These are phyloP conservation scores for Fusarium sp. DNA, from an alignment of 2,329 filamentous ascomycete genomes.

Conservation along the genomic window DNA sequence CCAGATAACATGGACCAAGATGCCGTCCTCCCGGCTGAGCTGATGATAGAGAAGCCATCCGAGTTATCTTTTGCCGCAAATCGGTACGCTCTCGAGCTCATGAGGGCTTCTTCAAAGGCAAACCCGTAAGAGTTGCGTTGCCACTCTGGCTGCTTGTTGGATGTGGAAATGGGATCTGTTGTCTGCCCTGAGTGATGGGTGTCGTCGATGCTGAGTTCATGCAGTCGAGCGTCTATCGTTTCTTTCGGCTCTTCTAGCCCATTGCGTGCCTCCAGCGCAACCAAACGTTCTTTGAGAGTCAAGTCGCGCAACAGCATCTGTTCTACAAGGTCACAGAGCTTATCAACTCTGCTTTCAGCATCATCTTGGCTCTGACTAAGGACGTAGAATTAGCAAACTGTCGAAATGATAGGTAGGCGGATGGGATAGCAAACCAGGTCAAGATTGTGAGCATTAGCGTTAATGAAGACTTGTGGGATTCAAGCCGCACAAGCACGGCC, in stretches of 20 bases:
- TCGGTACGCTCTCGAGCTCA: constrained; percentile 16
- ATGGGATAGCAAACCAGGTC: not conserved
- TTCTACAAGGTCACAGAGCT: constrained; percentile 11
- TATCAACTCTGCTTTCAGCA: constrained; percentile 16
- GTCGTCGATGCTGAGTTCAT: not conserved
- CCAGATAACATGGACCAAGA: constrained; percentile 23
- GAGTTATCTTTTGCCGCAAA: constrained; percentile 2
- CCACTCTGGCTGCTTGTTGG: not conserved
- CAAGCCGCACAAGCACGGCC: constrained; percentile 5
- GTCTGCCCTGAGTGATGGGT: not conserved
- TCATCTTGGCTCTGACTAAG: constrained; percentile 13
- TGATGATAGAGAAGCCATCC: constrained; percentile 13
- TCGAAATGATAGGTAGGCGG: fast-evolving
- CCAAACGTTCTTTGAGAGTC: constrained; percentile 6
- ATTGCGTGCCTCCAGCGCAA: not conserved
- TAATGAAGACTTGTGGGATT: constrained; percentile 20
- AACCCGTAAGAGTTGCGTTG: constrained; percentile 6
- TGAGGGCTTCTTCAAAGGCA: constrained; percentile 11
- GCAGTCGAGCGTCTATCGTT: not conserved
- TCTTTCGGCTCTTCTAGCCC: not conserved
- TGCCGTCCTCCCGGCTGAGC: constrained; percentile 13
- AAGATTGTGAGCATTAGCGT: constrained; percentile 17
- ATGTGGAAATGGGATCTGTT: not conserved
- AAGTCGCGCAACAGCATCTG: not conserved
- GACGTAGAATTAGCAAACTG: not conserved